Conservation (phyloP, 2,329 filamentous ascomycete genomes). For the Colletotrichum sp. region DNA sequence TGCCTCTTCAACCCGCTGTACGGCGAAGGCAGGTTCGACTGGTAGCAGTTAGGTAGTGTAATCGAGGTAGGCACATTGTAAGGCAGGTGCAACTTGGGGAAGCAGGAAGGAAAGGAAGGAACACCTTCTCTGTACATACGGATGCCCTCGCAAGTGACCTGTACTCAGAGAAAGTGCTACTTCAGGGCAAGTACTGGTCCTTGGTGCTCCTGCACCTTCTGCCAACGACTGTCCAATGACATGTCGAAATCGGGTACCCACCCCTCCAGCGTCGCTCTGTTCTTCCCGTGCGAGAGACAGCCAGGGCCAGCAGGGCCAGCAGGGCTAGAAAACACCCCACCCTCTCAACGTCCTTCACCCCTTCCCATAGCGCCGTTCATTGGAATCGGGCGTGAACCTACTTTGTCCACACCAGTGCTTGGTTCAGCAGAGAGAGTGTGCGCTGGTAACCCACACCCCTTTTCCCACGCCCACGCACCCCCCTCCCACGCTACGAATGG, state of each 20-base stretch:
- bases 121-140: neutral
- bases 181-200: neutral
- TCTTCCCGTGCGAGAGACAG: slow-evolving; percentile 6
- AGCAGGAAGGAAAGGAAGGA: neutral
- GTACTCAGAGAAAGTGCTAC: neutral
- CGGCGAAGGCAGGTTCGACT: neutral
- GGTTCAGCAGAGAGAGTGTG: neutral
- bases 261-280: neutral
- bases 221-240: neutral
- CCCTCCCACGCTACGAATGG: neutral
- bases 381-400: neutral
- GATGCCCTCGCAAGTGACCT: neutral
- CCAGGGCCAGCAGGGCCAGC: neutral
- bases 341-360: neutral
- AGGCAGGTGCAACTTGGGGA: neutral
- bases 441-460: neutral
- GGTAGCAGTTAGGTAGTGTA: neutral
- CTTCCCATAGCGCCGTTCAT: neutral
- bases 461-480: neutral
- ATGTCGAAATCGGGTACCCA: neutral
- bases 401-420: neutral
- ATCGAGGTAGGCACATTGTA: neutral
- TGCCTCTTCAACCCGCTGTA: neutral
- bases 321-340: slow-evolving; percentile 14
- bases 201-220: neutral